Evolutionary conservation across 164 flowering plant genomes (phyloP).

Genomic region (Aristolochia contorta): DNA sequence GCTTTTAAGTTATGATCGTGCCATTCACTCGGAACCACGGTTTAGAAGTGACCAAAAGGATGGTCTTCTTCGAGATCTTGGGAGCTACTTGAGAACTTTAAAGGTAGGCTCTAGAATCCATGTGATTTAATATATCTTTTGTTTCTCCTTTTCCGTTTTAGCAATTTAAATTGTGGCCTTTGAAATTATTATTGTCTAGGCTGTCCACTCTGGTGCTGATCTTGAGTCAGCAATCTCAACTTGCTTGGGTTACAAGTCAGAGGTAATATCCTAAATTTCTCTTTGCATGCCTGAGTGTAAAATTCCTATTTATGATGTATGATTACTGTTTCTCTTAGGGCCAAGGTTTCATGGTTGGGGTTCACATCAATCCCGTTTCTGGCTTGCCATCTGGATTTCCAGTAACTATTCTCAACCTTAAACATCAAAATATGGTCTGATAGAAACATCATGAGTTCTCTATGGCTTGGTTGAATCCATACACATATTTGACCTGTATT

Average conservation of each 20-base stretch:
- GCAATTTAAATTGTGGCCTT: background rate
- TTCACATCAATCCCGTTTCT: conserved; percentile 72
- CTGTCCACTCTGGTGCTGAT: conserved; percentile 99
- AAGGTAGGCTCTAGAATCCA: conserved; percentile 41
- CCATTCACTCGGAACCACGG: conserved; percentile 80
- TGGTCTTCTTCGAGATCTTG: conserved; percentile 89
- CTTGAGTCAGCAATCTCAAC: conserved; percentile 87
- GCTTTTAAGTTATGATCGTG: conserved; percentile 96
- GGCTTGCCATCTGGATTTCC: conserved; percentile 86
- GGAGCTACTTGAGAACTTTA: conserved; percentile 86
- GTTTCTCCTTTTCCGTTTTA: background rate
- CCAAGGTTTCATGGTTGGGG: conserved; percentile 97
- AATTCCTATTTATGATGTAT: conserved; percentile 1
- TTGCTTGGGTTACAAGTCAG: conserved; percentile 82
- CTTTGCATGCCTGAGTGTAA: background rate
- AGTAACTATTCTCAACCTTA: conserved; percentile 26
- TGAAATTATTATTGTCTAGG: conserved; percentile 32
- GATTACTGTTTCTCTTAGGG: conserved; percentile 42
- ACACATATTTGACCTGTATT: conserved; percentile 7
- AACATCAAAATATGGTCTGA: background rate
- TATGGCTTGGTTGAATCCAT: background rate
- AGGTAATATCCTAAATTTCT: conserved; percentile 36
- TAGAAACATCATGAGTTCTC: background rate
- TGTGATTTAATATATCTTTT: background rate
- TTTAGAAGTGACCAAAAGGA: conserved; percentile 74